Conservation (phyloP, 805 yeast species). For the Ogataea nitratoaversa region DNA sequence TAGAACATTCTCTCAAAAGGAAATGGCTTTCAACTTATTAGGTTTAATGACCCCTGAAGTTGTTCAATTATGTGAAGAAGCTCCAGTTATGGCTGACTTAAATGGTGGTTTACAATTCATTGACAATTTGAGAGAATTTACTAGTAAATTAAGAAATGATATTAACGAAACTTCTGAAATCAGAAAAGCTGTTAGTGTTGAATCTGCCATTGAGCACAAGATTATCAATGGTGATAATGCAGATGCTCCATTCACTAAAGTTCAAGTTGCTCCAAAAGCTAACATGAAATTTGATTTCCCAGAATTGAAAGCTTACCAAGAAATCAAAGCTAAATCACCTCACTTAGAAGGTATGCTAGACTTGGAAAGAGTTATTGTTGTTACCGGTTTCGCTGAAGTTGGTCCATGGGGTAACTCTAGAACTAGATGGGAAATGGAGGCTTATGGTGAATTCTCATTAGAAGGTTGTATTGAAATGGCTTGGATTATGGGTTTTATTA, state of each 20-base stretch:
- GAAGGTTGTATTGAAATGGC: slow-evolving; percentile 99
- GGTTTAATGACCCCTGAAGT: slow-evolving; percentile 90
- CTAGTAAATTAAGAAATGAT: slow-evolving; percentile 72
- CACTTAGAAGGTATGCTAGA: slow-evolving; percentile 88
- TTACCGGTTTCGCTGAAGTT: slow-evolving; percentile 97
- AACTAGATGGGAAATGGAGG: slow-evolving; percentile 99
- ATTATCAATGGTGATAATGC: slow-evolving; percentile 85
- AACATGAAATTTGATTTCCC: slow-evolving; percentile 96
- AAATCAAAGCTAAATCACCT: slow-evolving; percentile 63
- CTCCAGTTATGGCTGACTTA: slow-evolving; percentile 96
- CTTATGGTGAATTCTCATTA: slow-evolving; percentile 86
- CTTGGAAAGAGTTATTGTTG: slow-evolving; percentile 86
- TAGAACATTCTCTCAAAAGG: slow-evolving; percentile 96
- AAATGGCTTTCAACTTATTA: slow-evolving; percentile 97
- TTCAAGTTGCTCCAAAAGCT: slow-evolving; percentile 85
- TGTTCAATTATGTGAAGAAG: slow-evolving; percentile 81
- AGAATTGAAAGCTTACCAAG: slow-evolving; percentile 68
- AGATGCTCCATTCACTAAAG: slow-evolving; percentile 78
- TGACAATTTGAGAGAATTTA: slow-evolving; percentile 85
- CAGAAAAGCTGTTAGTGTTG: slow-evolving; percentile 92
- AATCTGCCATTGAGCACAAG: slow-evolving; percentile 82
- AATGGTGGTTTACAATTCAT: slow-evolving; percentile 97
- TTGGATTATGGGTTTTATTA: slow-evolving; percentile 98
- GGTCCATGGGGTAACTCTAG: slow-evolving; percentile 99
- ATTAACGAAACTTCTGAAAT: slow-evolving; percentile 80